Percentiles rank a stretch among this genome's conserved stretches.
Evolutionary conservation across 306 rosid species (phyloP).

Genomic region (Inga laurina): DNA sequence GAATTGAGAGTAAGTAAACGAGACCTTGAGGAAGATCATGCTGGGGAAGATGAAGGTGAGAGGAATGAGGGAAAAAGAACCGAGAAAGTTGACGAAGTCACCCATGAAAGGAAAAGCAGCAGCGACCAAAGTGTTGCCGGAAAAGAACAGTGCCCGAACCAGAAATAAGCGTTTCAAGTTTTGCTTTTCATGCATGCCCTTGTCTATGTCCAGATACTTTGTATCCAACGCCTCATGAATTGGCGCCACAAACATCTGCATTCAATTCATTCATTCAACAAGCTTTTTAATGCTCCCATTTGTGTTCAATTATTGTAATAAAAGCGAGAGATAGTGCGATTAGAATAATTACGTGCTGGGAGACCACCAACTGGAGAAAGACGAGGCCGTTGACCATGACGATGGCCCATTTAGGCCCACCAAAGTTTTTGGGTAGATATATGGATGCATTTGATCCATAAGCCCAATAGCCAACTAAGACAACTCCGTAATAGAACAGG

Average conservation of each 20-base stretch:
- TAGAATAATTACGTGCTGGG: constrained; percentile 51
- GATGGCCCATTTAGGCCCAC: constrained; percentile 57
- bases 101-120: constrained; percentile 66
- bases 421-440: constrained; percentile 50
- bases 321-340: not conserved
- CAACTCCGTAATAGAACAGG: constrained; percentile 47
- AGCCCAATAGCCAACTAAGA: constrained; percentile 59
- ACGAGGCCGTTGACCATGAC: constrained; percentile 43
- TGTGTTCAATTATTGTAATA: not conserved
- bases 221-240: constrained; percentile 60
- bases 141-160: constrained; percentile 36
- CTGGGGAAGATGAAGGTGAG: constrained; percentile 64
- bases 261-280: not conserved
- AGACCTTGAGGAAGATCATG: constrained; percentile 67
- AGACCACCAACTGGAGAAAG: constrained; percentile 51
- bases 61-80: constrained; percentile 55
- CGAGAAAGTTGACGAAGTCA: constrained; percentile 59
- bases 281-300: not conserved
- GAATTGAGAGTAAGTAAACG: not conserved
- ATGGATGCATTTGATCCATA: constrained; percentile 49
- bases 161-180: constrained; percentile 49
- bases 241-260: constrained; percentile 55
- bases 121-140: constrained; percentile 44
- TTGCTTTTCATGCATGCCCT: constrained; percentile 43
- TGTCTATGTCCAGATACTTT: constrained; percentile 39